Evolutionary conservation across 169 alveolate genomes (phyloP), one percentile per base, ranked within the genome.

Genomic region (Cryptosporidium muris): DNA sequence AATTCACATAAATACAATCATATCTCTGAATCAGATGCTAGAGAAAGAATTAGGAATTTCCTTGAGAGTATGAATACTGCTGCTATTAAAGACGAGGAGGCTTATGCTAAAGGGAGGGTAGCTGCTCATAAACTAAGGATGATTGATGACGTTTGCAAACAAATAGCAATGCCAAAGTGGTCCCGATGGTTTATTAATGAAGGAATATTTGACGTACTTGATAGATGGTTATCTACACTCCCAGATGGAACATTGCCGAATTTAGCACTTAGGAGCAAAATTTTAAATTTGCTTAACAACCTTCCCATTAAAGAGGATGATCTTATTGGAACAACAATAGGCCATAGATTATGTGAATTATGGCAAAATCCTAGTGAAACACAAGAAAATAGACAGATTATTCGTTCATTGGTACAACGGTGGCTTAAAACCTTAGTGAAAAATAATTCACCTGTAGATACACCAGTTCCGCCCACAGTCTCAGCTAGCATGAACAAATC

Each of bases 171-270:
- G 88, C 94, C 94, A 11, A 91, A 93, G 49, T 92, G 92, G 95
- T 64, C 91, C n/a, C 90, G 91, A 12, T 92, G 89, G 80, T 93
- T 93, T 66, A 90, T 93, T 81, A 65, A 94, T 7, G 93, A 92
- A 68, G 95, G 95, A 42, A 92, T 88, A 16, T 92, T 93, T 43
- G 93, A 88, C 16, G 95, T 92, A 7, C 68, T 93, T 81, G 92
- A 94, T 42, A 80, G 88, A 64, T 93, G 96, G 96, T 68, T 93
- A 14, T 81, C 93, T 49, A 90, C 93, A 8, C 66, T 89, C 43
- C 88, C 93, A 6, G 95, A 93, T 63, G 95, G 95, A 5, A 88
- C 96, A 14, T 91, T 93, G 9, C 96, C 96, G 2, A 91, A 88
- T 64, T 81, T 93, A 51, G 90, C 92, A 14, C 92, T 93, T 34